Base-by-base conservation (phyloP, 495 filamentous ascomycete genomes). In the Evernia prunastri region DNA sequence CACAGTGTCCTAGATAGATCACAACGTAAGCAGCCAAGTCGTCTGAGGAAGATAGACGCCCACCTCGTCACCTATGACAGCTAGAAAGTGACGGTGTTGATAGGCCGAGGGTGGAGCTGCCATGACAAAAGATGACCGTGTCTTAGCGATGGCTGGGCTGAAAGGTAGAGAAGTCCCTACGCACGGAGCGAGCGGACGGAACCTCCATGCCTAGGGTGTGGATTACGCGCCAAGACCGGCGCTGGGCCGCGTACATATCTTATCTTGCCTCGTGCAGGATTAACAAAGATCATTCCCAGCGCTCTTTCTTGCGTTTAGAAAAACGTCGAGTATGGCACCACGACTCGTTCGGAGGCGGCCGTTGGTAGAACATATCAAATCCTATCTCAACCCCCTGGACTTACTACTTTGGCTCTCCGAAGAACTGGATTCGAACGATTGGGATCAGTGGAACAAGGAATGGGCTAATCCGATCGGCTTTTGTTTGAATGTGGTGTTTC, bases 31-130 rank as follows among this genome's bases (percentile, higher is more conserved):
- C 51, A 29, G 65, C 63, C 53, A 39, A 20, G 15, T 23, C 35
- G 42, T 31, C 6, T 39, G 23, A 31, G 27, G 54, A 23, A 25
- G 45, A 23, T 23, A 40, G 43, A 63, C 57, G 60, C 75, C 75
- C 73, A 95, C 94, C 86, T 97, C 94, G 77, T 99, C 95, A 42
- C 92, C 93, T 70, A 99, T 97, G 36, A 97, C 92, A 57, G 94
- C 95, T 58, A 97, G 84, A 78, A 99, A 96, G 75, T 97, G 88
- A 67, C 95, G 84, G 77, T 97, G 90, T 79, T 96, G 89, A 76
- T 86, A 88, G 58, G 83, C 80, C 51, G 84, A 81, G 25, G 84
- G 75, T 35, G 83, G 78, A 66, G 83, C 73, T 72, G 86, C 84
- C 74, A 79, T 82, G 6, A n/a, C 60, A 43, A 23, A 25, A 51